Conservation (phyloP, 768 basidiomycete genomes). For the Mycena kentingensis region DNA sequence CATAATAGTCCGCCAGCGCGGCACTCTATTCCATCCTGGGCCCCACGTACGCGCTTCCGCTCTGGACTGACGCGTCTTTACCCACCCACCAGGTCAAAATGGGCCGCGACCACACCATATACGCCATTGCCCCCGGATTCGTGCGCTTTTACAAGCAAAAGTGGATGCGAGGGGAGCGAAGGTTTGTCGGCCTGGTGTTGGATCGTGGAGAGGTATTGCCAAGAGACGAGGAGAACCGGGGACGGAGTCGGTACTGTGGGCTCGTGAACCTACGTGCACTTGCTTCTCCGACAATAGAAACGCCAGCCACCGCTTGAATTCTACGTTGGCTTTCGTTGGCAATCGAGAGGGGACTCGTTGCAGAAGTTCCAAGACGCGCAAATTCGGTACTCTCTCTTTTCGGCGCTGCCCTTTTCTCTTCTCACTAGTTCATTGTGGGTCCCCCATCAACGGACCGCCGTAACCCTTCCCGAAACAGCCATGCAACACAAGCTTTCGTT, state of each 20-base stretch:
- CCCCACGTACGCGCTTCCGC: conserved; percentile 67
- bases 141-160: conserved; percentile 92
- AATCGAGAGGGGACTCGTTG: background rate
- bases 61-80: conserved; percentile 6
- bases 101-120: conserved; percentile 94
- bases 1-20: conserved; percentile 94
- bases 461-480: too few relatives aligned
- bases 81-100: conserved; percentile 67
- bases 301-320: conserved; percentile 16
- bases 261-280: conserved; percentile 56
- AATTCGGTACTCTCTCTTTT: too few relatives aligned
- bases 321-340: background rate
- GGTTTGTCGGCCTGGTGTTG: conserved; percentile 83
- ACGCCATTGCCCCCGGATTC: conserved; percentile 85
- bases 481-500: too few relatives aligned
- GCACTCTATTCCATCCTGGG: conserved; percentile 89
- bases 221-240: conserved; percentile 67
- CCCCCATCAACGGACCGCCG: too few relatives aligned
- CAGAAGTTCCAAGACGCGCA: background rate
- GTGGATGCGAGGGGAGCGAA: conserved; percentile 70
- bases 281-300: conserved; percentile 11
- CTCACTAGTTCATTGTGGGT: too few relatives aligned
- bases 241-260: conserved; percentile 85
- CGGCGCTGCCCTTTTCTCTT: too few relatives aligned
- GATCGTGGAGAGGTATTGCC: conserved; percentile 85